Conservation (phyloP, 805 yeast species). For the Candida peoriensis region DNA sequence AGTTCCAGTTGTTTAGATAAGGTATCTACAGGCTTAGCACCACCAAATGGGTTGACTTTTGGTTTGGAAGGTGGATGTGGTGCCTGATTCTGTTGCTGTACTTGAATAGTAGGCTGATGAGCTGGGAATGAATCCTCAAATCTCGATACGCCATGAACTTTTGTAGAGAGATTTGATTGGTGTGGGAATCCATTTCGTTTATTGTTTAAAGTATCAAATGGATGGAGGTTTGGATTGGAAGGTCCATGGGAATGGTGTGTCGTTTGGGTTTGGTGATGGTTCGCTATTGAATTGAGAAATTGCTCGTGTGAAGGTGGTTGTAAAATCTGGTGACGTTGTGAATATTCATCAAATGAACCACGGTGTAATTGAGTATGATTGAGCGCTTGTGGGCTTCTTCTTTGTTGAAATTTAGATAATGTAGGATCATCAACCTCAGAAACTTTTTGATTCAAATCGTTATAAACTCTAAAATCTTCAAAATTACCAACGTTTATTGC, state of each 20-base stretch:
- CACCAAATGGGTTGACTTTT: conserved; percentile 71
- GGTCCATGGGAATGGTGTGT: conserved; percentile 4
- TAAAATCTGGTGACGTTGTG: no score
- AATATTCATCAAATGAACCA: no score
- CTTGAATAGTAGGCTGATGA: conserved; percentile 10
- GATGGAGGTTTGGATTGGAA: conserved; percentile 1
- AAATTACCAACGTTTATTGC: conserved; percentile 22
- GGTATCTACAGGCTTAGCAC: conserved; percentile 82
- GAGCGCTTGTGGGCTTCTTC: conserved; percentile 1
- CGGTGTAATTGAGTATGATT: conserved; percentile 1
- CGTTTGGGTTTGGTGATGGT: conserved; percentile 1
- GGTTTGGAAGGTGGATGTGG: conserved; percentile 22
- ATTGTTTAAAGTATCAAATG: conserved; percentile 1
- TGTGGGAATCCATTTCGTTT: no score
- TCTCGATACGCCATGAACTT: no score
- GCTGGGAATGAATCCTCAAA: conserved; percentile 1
- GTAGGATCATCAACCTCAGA: conserved; percentile 22
- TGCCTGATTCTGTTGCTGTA: conserved; percentile 11
- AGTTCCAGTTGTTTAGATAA: conserved; percentile 58
- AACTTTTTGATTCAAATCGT: conserved; percentile 18
- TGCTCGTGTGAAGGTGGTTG: no score
- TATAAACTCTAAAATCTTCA: conserved; percentile 19
- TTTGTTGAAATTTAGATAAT: conserved; percentile 5
- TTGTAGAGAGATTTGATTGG: no score
- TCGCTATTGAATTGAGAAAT: no score